Base-by-base conservation (phyloP, 495 filamentous ascomycete genomes). In the Lepidopterella palustris region DNA sequence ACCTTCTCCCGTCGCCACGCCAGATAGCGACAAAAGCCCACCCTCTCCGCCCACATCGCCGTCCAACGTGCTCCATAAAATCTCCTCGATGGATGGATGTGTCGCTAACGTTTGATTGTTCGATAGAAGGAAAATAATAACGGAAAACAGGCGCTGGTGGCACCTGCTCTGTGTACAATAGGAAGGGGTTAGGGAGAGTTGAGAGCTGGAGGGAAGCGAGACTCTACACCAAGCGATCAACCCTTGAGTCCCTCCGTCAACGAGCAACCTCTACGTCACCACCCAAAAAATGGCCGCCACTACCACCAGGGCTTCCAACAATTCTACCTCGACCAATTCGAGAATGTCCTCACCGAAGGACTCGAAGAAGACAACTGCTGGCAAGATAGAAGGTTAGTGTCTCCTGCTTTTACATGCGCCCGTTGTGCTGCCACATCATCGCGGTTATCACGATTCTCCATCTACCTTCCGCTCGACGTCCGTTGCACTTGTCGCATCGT, bases 281-380 rank as follows among this genome's bases (percentile, higher is more conserved):
- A 70, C 49, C 61, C 53, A 62, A 26, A n/a, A n/a, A 58, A 70
- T 70, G 69, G 70, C 70, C 53, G 62, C 68, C 23, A 67, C 70
- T 24, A 64, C 66, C 60, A 65, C 62, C 58, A 61, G 65, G 60
- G 48, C 61, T 25, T 63, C 59, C 31, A 69, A 65, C 57, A 62
- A 55, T 57, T 71, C 70, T 61, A 62, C 70, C 47, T 67, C 64
- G 24, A 42, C 66, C 54, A 62, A 68, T 53, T 62, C 60, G 58
- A 71, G 60, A 31, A 71, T 73, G 69, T 66, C 67, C 61, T 68
- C 69, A 45, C 69, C 71, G 45, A 66, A 66, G 50, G 68, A 68
- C 56, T 48, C 35, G 28, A 66, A 66, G 45, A 70, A 68, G 29
- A 42, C 61, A 25, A 69, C 54, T 45, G 50, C 52, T 23, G 53